phyloP scores from a whole-genome alignment of 2,329 filamentous ascomycete genomes.

The Endothia cerciana region DNA sequence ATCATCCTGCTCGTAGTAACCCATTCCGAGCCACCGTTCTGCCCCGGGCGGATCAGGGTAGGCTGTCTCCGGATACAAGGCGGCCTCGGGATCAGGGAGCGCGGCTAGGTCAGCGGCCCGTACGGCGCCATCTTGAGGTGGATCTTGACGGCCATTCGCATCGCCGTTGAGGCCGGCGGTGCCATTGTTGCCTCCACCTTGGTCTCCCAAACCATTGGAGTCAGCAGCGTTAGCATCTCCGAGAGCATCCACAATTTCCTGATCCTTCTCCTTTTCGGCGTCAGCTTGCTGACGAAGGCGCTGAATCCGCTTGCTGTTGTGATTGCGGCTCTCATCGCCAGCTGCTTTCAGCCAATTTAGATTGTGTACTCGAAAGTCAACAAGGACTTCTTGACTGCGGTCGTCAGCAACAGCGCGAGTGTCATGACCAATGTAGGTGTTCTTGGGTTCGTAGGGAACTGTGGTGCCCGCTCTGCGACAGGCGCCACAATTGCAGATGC shows the following conservation, averaged over 20 bases:
- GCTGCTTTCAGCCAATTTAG: conserved; percentile 74
- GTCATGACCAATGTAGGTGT: conserved; percentile 86
- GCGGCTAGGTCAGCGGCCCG: conserved; percentile 35
- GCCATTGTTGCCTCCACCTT: conserved; percentile 38
- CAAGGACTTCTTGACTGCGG: conserved; percentile 84
- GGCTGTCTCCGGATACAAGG: conserved; percentile 32
- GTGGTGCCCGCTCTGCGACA: conserved; percentile 73
- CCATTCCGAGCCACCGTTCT: conserved; percentile 60
- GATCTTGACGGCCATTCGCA: conserved; percentile 2
- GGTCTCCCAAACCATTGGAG: conserved; percentile 39
- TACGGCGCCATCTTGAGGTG: conserved; percentile 32
- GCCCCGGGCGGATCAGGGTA: conserved; percentile 56
- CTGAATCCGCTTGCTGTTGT: conserved; percentile 61
- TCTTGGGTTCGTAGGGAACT: conserved; percentile 81
- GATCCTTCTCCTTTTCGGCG: conserved; percentile 58
- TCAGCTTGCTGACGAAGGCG: conserved; percentile 59
- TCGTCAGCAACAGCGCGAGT: conserved; percentile 89
- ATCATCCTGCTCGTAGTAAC: conserved; percentile 64
- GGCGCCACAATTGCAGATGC: conserved; percentile 83
- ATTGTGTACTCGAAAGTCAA: conserved; percentile 91
- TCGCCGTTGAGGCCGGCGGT: conserved; percentile 23
- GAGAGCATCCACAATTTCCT: conserved; percentile 31
- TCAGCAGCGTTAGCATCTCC: conserved; percentile 35
- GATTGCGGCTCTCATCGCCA: conserved; percentile 61
- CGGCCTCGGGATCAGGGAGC: conserved; percentile 19